Conservation (phyloP, 306 rosid species). For the Cyamopsis tetragonoloba region DNA sequence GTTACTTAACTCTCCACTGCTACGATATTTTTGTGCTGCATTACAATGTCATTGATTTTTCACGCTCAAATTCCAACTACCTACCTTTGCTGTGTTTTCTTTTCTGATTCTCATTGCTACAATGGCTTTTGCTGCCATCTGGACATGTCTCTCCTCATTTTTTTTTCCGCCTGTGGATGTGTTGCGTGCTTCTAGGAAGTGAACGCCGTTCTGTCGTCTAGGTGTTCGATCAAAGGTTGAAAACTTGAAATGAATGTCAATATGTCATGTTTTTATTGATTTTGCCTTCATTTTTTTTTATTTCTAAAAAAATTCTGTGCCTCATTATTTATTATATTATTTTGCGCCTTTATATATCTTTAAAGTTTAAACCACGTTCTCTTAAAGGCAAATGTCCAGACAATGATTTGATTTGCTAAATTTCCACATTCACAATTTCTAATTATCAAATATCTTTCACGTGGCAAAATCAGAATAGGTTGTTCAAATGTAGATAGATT, state of each 20-base stretch:
- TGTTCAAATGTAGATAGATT: slow-evolving; percentile 1
- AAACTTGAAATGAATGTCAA: slow-evolving; percentile 28
- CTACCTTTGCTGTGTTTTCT: neutral
- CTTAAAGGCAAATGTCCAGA: neutral
- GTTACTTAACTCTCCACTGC: neutral
- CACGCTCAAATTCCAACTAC: neutral
- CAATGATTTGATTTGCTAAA: slow-evolving; percentile 2
- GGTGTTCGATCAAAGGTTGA: slow-evolving; percentile 45
- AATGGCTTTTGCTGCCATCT: neutral
- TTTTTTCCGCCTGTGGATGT: neutral
- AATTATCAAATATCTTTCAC: slow-evolving; percentile 7
- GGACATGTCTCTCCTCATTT: neutral
- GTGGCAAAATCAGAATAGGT: slow-evolving; percentile 13
- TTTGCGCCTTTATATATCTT: neutral
- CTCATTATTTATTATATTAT: neutral
- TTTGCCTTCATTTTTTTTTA: neutral
- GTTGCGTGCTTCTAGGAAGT: neutral
- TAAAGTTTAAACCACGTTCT: slow-evolving; percentile 10
- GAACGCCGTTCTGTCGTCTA: slow-evolving; percentile 8
- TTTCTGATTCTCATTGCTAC: neutral
- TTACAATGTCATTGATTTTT: slow-evolving; percentile 17
- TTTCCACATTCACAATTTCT: neutral
- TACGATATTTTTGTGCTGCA: neutral
- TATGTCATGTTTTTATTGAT: neutral
- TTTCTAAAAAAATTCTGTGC: neutral